A percentile compares a stretch with the other conserved stretches of the same genome.
Conservation (phyloP, 2,329 filamentous ascomycete species). For the Colletotrichum tamarilloi region DNA sequence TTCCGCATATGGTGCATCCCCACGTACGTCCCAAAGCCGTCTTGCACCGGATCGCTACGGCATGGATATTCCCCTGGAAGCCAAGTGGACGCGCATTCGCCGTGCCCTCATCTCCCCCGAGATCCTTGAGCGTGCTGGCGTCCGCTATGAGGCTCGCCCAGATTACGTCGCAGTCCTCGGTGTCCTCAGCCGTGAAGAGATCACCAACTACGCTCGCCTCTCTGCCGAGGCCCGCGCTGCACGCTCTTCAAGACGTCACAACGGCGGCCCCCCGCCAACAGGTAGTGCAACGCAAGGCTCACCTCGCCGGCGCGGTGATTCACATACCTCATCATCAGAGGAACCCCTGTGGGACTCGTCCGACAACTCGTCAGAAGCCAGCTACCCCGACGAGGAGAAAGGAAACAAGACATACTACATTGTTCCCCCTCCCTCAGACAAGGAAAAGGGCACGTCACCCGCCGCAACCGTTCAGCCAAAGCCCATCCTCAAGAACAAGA, state of each 20-base stretch:
- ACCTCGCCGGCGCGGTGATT: slow-evolving; percentile 3
- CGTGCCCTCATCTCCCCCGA: slow-evolving; percentile 68
- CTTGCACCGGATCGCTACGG: slow-evolving; percentile 69
- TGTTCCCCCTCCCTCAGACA: slow-evolving; percentile 47
- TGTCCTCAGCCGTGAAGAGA: slow-evolving; percentile 61
- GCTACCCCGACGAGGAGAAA: slow-evolving; percentile 41
- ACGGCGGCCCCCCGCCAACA: neutral
- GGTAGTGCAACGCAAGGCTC: slow-evolving; percentile 26
- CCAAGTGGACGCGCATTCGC: slow-evolving; percentile 69
- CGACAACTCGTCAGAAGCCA: slow-evolving; percentile 40
- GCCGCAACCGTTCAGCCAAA: slow-evolving; percentile 58
- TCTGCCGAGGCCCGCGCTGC: slow-evolving; percentile 60
- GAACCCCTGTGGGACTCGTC: slow-evolving; percentile 44
- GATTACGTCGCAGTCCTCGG: slow-evolving; percentile 71
- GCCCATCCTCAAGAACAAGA: slow-evolving; percentile 71
- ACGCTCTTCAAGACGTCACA: slow-evolving; percentile 39
- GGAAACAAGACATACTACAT: slow-evolving; percentile 52
- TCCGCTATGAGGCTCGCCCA: slow-evolving; percentile 70
- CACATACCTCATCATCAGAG: slow-evolving; percentile 37
- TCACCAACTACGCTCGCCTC: slow-evolving; percentile 61
- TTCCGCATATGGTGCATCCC: slow-evolving; percentile 28
- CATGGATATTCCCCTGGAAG: slow-evolving; percentile 65
- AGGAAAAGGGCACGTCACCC: slow-evolving; percentile 43
- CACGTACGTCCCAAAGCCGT: slow-evolving; percentile 44
- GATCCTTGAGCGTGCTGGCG: slow-evolving; percentile 64